Conservation (phyloP, 169 alveolate species). For the Neospora caninum region DNA sequence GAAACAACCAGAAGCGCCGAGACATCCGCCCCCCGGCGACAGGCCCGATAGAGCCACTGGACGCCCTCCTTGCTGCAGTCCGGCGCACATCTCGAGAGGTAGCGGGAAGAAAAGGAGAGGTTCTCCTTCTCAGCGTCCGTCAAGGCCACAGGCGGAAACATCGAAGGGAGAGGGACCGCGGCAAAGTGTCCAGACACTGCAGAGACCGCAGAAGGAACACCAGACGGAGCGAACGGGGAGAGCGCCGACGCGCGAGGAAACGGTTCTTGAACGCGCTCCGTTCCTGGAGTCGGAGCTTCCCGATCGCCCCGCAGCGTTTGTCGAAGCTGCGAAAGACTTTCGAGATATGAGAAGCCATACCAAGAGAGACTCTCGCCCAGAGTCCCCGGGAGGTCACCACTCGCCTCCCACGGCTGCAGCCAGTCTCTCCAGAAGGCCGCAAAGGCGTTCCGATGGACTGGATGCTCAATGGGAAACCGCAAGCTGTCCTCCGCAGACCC, state of each 20-base stretch:
- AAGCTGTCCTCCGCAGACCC: neutral
- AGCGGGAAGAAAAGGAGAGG: neutral
- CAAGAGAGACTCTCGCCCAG: neutral
- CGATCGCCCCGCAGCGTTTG: neutral
- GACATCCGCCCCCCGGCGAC: neutral
- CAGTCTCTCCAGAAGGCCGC: slow-evolving; percentile 10
- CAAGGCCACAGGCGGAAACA: neutral
- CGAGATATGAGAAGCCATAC: slow-evolving; percentile 22
- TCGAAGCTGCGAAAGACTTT: neutral
- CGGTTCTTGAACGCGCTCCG: neutral
- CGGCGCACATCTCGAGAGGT: neutral
- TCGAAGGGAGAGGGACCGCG: neutral
- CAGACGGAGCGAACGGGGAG: neutral
- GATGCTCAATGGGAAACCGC: neutral
- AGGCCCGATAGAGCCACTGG: neutral
- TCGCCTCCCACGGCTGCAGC: slow-evolving; percentile 36
- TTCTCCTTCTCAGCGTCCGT: neutral
- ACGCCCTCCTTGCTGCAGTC: neutral
- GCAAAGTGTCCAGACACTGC: no score
- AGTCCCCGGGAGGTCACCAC: slow-evolving; percentile 14
- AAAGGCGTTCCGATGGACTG: neutral
- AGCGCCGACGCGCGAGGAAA: neutral
- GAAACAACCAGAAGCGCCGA: neutral
- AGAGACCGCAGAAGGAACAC: no score
- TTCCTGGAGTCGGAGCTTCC: neutral